Evolutionary conservation across 371 early-diverging fungal genomes (phyloP).

Genomic region (Mortierella sp.): DNA sequence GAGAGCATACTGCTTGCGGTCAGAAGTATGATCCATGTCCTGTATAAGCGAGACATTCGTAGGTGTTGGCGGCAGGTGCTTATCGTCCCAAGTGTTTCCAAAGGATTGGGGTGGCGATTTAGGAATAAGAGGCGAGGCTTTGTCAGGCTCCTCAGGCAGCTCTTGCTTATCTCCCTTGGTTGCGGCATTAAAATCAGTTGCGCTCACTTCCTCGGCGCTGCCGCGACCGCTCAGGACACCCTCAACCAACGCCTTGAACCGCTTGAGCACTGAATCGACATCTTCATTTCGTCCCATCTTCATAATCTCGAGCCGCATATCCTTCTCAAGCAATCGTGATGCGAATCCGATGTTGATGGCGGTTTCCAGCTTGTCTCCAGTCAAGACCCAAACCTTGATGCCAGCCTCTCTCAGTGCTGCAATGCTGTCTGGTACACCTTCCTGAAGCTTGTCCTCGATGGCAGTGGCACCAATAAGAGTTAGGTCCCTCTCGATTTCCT

Average conservation of each 20-base stretch:
- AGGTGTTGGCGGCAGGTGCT: constrained; percentile 40
- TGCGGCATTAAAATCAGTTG: not conserved
- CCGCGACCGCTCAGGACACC: constrained; percentile 44
- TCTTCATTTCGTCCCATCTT: constrained; percentile 63
- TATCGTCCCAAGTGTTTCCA: constrained; percentile 37
- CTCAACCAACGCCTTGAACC: constrained; percentile 61
- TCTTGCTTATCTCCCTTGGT: not conserved
- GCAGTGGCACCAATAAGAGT: constrained; percentile 94
- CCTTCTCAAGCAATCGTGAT: constrained; percentile 80
- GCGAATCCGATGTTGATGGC: constrained; percentile 98
- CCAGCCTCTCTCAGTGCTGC: constrained; percentile 88
- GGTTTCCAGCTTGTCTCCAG: constrained; percentile 99
- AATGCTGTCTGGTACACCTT: constrained; percentile 95
- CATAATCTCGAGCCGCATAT: constrained; percentile 81
- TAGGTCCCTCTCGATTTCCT: constrained; percentile 84
- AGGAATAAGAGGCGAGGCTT: not conserved
- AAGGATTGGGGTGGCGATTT: not conserved
- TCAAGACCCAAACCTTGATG: constrained; percentile 99
- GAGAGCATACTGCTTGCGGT: constrained; percentile 70
- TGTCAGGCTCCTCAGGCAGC: not conserved
- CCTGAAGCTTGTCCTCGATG: constrained; percentile 98
- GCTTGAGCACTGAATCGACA: constrained; percentile 58
- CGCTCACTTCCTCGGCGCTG: constrained; percentile 17
- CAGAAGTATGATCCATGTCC: not conserved
- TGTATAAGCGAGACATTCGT: constrained; percentile 13